Evolutionary conservation across 1,284 basidiomycete genomes (phyloP).

Genomic region (Fomitiporia mediterranea): DNA sequence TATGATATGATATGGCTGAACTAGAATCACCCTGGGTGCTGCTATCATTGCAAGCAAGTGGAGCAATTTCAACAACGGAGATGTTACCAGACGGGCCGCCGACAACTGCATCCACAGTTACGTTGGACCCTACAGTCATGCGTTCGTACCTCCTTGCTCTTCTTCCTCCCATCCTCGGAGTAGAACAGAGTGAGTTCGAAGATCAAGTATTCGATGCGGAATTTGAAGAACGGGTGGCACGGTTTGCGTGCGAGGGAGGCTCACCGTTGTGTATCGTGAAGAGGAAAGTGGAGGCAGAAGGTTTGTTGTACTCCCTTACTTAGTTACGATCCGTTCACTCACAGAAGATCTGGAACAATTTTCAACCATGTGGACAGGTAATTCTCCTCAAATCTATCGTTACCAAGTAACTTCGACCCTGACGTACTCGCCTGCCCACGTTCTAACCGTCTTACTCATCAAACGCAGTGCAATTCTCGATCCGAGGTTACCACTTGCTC

Average conservation of each 20-base stretch:
- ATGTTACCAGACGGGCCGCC: conserved; percentile 9
- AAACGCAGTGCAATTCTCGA: conserved; percentile 87
- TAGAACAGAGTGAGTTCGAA: conserved; percentile 56
- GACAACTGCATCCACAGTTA: conserved; percentile 16
- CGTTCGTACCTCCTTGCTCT: conserved; percentile 57
- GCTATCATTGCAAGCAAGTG: conserved; percentile 6
- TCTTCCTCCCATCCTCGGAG: conserved; percentile 71
- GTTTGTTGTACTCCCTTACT: conserved; percentile 36
- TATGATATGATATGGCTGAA: conserved; percentile 10
- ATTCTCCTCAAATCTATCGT: conserved; percentile 53
- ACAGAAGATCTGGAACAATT: no score
- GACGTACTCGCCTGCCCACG: conserved; percentile 74
- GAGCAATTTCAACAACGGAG: conserved; percentile 14
- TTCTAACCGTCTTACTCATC: conserved; percentile 90
- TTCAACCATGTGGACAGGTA: no score
- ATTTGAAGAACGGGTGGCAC: conserved; percentile 66
- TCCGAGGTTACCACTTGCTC: conserved; percentile 69
- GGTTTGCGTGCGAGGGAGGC: conserved; percentile 70
- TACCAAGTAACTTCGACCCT: conserved; percentile 73
- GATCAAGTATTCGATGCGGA: conserved; percentile 61
- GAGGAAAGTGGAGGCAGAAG: conserved; percentile 64
- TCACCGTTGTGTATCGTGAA: conserved; percentile 78
- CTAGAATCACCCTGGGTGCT: conserved; percentile 12
- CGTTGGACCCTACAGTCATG: conserved; percentile 32
- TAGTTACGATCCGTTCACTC: no score